Evolutionary conservation across 148 eudicot species (phyloP).

Genomic region (Nyssa sinensis): DNA sequence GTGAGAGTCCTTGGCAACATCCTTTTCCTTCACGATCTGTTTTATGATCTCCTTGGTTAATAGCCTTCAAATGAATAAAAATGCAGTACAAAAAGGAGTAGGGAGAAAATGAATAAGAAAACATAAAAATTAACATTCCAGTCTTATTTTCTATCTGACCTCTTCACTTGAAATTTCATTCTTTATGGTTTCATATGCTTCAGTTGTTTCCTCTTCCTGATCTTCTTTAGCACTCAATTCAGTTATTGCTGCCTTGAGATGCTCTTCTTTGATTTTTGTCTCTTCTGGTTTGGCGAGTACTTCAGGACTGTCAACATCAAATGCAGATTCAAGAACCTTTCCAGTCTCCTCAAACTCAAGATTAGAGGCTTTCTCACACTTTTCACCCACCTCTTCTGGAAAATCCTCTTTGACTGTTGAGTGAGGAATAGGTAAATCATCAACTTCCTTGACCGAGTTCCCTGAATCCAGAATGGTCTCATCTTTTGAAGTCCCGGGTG

Average conservation of each 20-base stretch:
- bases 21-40: constrained; percentile 17
- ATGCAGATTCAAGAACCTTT: constrained; percentile 14
- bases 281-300: constrained; percentile 20
- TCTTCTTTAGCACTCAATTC: constrained; percentile 12
- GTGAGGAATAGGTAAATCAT: neutral
- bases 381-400: constrained; percentile 3
- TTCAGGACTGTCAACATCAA: constrained; percentile 11
- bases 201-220: constrained; percentile 7
- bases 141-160: constrained; percentile 16
- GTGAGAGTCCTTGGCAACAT: constrained; percentile 2
- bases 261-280: constrained; percentile 15
- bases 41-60: constrained; percentile 11
- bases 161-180: constrained; percentile 18
- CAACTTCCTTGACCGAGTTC: constrained; percentile 12
- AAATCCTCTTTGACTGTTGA: constrained; percentile 10
- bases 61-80: neutral
- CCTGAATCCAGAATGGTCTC: neutral
- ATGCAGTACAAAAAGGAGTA: neutral
- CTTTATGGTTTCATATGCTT: constrained; percentile 22
- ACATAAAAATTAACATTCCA: neutral
- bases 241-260: constrained; percentile 10
- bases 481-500: constrained; percentile 11
- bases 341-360: neutral
- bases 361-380: neutral
- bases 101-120: neutral